A percentile compares a stretch with the other conserved stretches of the same genome.
Evolutionary conservation across 1,284 basidiomycete genomes (phyloP).

Genomic region (Vanrija pseudolonga): DNA sequence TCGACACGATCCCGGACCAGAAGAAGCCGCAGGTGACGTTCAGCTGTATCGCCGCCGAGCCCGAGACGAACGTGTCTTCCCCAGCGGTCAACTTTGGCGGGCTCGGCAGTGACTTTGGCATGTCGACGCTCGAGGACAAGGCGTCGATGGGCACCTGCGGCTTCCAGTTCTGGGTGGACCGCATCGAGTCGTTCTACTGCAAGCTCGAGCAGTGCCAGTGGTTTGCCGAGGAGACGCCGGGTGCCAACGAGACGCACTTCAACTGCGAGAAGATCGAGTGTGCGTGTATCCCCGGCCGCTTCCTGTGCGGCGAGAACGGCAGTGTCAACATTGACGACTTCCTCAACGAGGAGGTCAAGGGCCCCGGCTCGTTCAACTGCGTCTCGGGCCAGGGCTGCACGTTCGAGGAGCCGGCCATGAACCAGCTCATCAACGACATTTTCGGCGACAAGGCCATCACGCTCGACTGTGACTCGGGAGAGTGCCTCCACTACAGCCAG

Average conservation of each 20-base stretch:
- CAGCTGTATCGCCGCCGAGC: slow-evolving; percentile 60
- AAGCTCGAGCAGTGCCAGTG: slow-evolving; percentile 59
- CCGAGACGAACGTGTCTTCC: slow-evolving; percentile 11
- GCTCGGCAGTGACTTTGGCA: slow-evolving; percentile 11
- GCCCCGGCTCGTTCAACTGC: slow-evolving; percentile 85
- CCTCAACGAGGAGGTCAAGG: slow-evolving; percentile 80
- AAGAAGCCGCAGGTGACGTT: slow-evolving; percentile 90
- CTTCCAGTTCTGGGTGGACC: slow-evolving; percentile 97
- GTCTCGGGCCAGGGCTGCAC: slow-evolving; percentile 66
- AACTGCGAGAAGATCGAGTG: slow-evolving; percentile 79
- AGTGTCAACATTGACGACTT: slow-evolving; percentile 95
- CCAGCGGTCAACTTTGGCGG: slow-evolving; percentile 14
- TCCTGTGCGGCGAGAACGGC: slow-evolving; percentile 93
- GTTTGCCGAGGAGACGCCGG: slow-evolving; percentile 41
- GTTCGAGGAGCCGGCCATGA: slow-evolving; percentile 96
- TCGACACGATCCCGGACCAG: slow-evolving; percentile 80
- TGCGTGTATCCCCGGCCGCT: slow-evolving; percentile 83
- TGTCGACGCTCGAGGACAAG: slow-evolving; percentile 9
- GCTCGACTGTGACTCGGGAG: slow-evolving; percentile 79
- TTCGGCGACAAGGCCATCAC: slow-evolving; percentile 91
- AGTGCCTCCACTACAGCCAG: slow-evolving; percentile 89
- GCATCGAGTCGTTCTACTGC: slow-evolving; percentile 94
- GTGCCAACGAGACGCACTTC: slow-evolving; percentile 70
- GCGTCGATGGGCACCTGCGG: slow-evolving; percentile 59
- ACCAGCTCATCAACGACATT: slow-evolving; percentile 83